Evolutionary conservation across 805 yeast genomes (phyloP).

Genomic region (Monosporozyma unispora): DNA sequence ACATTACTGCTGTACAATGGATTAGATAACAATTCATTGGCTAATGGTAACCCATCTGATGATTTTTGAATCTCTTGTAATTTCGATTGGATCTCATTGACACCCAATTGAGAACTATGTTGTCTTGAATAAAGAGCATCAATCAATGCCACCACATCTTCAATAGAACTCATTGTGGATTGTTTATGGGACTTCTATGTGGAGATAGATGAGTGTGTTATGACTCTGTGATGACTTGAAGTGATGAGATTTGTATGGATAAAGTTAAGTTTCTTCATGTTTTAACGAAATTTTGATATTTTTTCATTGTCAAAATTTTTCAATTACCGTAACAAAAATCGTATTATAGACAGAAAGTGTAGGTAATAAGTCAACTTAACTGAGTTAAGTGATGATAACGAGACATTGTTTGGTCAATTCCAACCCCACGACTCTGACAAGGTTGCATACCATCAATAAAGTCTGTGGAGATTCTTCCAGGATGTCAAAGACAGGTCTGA

Average conservation of each 20-base stretch:
- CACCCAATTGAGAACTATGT: slow-evolving; percentile 2
- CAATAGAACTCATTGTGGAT: slow-evolving; percentile 9
- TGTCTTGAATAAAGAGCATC: slow-evolving; percentile 13
- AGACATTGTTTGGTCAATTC: slow-evolving; percentile 28
- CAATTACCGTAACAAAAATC: neutral
- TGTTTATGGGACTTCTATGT: no score
- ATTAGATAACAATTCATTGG: slow-evolving; percentile 19
- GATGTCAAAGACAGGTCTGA: slow-evolving; percentile 19
- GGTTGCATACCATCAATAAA: slow-evolving; percentile 32
- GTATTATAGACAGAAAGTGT: neutral
- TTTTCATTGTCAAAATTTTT: neutral
- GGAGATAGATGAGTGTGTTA: neutral
- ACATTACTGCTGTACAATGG: slow-evolving; percentile 19
- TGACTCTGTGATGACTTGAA: neutral
- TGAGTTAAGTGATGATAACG: slow-evolving; percentile 9
- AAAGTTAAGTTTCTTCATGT: neutral
- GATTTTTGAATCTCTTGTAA: slow-evolving; percentile 27
- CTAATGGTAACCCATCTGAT: slow-evolving; percentile 22
- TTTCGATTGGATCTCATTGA: slow-evolving; percentile 25
- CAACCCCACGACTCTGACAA: slow-evolving; percentile 38
- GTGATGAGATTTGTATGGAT: neutral
- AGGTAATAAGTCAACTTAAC: neutral
- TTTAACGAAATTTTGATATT: neutral
- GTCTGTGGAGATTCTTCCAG: slow-evolving; percentile 15
- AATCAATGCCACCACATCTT: slow-evolving; percentile 16